Evolutionary conservation across 257 asterid species (phyloP), one percentile per base, ranked within the genome.

Genomic region (Craterostigma plantagineum): DNA sequence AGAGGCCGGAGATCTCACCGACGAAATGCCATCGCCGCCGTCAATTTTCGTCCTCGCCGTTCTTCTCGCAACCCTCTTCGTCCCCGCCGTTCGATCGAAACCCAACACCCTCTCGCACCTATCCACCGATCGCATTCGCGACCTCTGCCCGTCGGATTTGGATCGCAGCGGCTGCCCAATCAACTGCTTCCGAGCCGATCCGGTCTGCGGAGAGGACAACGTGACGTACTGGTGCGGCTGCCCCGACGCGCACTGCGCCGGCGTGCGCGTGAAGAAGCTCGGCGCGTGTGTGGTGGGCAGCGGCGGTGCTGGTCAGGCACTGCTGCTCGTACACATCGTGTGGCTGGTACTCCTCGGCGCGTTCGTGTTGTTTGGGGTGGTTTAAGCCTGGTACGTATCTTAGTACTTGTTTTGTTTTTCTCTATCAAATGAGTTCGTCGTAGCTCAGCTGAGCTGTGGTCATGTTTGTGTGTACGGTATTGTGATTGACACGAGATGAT

Each of bases 221-320:
- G 64, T 71, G 14, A 86, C 94, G 52, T 86, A 86, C 50, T 86
- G 97, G 97, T 86, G 97, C 59, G 97, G 97, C 43, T 86, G 97
- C 65, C 76, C 84, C 12, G 96, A 86, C 43, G 96, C 94, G 10
- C 75, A 61, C 33, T 86, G 96, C 56, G 77, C 76, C 13, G 94
- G 92, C 3, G 70, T 77, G 14, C 75, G 74, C 4, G 97, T 81
- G 38, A 67, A 62, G 41, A 78, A 76, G 53, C 8, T 66, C 34
- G 94, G 94, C 46, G 71, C 60, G 35, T 86, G 97, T 50, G 86
- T 64, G 53, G 79, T 81, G 18, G 90, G 84, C 4, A 78, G 73
- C 60, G 91, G 85, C 11, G 94, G 92, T 4, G 78, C 94, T 10
- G 91, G 94, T 11, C 94, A 86, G 65, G 94, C 94, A 8, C 74